Percentiles rank a stretch among this genome's conserved stretches.
These are phyloP conservation scores for Massariosphaeria phaeospora DNA, from an alignment of 495 filamentous ascomycete genomes.

Conservation along the genomic window DNA sequence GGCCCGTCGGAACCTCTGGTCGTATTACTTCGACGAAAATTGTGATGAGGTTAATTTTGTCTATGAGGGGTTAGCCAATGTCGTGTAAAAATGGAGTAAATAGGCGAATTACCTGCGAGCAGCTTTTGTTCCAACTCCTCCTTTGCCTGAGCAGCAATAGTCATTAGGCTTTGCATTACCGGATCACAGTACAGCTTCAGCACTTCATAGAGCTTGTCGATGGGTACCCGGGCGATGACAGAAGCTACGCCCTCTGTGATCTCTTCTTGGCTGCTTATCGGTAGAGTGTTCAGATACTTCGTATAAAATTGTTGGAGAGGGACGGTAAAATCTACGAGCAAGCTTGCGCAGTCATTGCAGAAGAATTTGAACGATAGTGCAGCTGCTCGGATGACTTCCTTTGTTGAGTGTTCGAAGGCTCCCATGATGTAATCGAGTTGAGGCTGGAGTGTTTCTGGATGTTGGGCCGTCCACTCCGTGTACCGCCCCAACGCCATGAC, in stretches of 20 bases:
- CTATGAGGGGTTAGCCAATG: slow-evolving; percentile 40
- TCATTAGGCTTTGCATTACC: slow-evolving; percentile 78
- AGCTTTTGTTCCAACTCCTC: slow-evolving; percentile 74
- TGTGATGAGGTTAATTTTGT: slow-evolving; percentile 86
- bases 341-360: slow-evolving; percentile 84
- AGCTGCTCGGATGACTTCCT: slow-evolving; percentile 83
- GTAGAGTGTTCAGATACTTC: slow-evolving; percentile 76
- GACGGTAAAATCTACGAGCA: slow-evolving; percentile 70
- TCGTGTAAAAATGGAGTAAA: neutral
- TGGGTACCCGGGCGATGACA: slow-evolving; percentile 80
- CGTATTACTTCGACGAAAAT: slow-evolving; percentile 77
- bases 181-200: slow-evolving; percentile 94
- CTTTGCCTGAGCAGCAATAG: slow-evolving; percentile 75
- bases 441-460: slow-evolving; percentile 83
- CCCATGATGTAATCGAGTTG: slow-evolving; percentile 93
- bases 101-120: slow-evolving; percentile 65
- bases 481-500: slow-evolving; percentile 96
- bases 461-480: slow-evolving; percentile 93
- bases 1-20: slow-evolving; percentile 65
- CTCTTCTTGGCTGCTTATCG: slow-evolving; percentile 83
- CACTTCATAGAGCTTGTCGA: slow-evolving; percentile 69
- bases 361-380: slow-evolving; percentile 96
- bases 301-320: slow-evolving; percentile 91
- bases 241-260: slow-evolving; percentile 89
- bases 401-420: slow-evolving; percentile 77